These are phyloP conservation scores for Thelephora aurantiotincta DNA, from an alignment of 768 basidiomycete species.

Conservation along the genomic window DNA sequence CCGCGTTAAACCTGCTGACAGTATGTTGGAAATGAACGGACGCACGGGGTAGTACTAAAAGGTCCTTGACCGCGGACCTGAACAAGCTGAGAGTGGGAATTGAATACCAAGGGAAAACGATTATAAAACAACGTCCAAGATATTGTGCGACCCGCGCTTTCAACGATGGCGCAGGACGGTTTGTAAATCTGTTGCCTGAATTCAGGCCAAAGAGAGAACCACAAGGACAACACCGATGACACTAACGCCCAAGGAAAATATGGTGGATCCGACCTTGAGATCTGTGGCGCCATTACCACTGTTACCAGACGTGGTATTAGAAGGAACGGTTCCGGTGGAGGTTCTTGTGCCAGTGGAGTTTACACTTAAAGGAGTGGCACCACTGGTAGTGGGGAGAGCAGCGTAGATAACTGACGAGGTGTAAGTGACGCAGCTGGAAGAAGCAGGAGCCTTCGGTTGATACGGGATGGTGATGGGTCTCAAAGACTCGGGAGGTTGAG, in stretches of 20 bases:
- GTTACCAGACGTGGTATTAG: constrained; percentile 6
- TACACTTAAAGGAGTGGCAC: constrained; percentile 5
- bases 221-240: constrained; percentile 19
- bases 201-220: constrained; percentile 21
- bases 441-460: constrained; percentile 7
- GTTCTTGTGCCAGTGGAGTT: constrained; percentile 3
- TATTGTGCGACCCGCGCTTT: too few relatives aligned
- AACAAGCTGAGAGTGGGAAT: too few relatives aligned
- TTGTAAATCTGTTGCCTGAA: background rate
- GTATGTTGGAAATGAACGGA: too few relatives aligned
- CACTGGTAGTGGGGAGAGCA: constrained; percentile 4
- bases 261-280: constrained; percentile 16
- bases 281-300: constrained; percentile 8
- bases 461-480: constrained; percentile 11
- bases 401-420: constrained; percentile 5
- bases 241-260: too few relatives aligned
- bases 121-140: too few relatives aligned
- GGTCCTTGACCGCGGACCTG: too few relatives aligned
- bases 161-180: too few relatives aligned
- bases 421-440: constrained; percentile 9
- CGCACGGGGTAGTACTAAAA: too few relatives aligned
- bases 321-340: background rate
- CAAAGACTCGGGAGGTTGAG: constrained; percentile 12
- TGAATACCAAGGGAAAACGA: too few relatives aligned
- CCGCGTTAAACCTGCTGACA: too few relatives aligned